Percentiles rank a stretch among this genome's conserved stretches.
These are phyloP conservation scores for Alternaria arborescens DNA, from an alignment of 2,329 filamentous ascomycete genomes.

Conservation along the genomic window DNA sequence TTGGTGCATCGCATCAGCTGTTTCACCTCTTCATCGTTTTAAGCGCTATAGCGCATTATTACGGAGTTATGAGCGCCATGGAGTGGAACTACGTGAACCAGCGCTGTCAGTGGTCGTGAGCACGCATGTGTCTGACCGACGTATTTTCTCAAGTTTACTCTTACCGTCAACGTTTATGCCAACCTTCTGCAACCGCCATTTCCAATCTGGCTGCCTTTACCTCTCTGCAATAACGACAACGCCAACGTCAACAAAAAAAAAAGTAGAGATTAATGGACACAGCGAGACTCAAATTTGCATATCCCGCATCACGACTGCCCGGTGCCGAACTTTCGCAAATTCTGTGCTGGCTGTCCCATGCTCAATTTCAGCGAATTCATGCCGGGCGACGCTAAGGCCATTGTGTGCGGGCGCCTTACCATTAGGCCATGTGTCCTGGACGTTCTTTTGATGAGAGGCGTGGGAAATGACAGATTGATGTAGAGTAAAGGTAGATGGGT, in stretches of 20 bases:
- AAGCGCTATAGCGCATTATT: slow-evolving; percentile 63
- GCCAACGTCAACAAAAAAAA: background rate
- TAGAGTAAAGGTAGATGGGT: background rate
- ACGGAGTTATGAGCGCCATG: slow-evolving; percentile 11
- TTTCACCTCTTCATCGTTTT: slow-evolving; percentile 89
- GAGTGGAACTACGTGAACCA: slow-evolving; percentile 15
- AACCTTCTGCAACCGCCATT: background rate
- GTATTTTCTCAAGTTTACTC: background rate
- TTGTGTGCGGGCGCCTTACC: background rate
- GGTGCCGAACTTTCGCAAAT: background rate
- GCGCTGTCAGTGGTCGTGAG: slow-evolving; percentile 8
- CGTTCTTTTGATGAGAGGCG: background rate
- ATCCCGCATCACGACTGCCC: background rate
- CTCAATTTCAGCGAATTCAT: background rate
- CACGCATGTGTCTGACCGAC: background rate
- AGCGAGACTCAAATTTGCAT: background rate
- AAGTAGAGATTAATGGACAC: background rate
- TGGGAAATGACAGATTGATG: fast-evolving
- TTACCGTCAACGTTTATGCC: background rate
- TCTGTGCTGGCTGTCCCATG: background rate
- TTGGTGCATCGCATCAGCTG: slow-evolving; percentile 87
- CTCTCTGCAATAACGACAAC: background rate
- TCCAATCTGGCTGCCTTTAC: background rate
- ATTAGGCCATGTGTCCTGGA: background rate
- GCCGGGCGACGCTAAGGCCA: background rate